These are phyloP conservation scores for Phytopythium vexans DNA, from an alignment of 352 stramenopile species.

Conservation along the genomic window DNA sequence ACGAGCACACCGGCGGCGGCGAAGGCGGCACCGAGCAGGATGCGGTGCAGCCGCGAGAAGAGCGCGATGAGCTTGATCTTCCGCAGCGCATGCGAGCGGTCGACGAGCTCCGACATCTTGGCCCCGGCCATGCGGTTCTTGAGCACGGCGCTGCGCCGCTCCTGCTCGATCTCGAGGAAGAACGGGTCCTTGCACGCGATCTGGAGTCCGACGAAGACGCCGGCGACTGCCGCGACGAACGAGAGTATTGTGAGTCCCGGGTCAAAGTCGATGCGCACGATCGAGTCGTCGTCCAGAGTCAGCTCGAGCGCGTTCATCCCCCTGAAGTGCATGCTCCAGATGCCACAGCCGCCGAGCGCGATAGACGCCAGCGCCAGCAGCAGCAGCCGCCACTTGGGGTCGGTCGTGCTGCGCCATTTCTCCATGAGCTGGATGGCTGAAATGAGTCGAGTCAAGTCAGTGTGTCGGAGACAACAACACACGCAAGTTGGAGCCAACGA, in stretches of 20 bases:
- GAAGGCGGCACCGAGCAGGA: conserved; percentile 28
- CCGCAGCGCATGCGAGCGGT: conserved; percentile 15
- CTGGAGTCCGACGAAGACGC: conserved; percentile 38
- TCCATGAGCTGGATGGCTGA: conserved; percentile 57
- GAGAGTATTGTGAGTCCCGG: conserved; percentile 31
- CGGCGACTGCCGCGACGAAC: conserved; percentile 30
- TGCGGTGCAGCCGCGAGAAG: conserved; percentile 39
- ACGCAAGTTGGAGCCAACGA: not conserved
- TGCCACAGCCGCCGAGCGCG: conserved; percentile 37
- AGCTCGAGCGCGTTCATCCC: conserved; percentile 39
- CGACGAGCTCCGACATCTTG: conserved; percentile 19
- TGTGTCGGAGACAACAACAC: not conserved
- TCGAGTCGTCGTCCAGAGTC: conserved; percentile 14
- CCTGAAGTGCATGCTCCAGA: conserved; percentile 54
- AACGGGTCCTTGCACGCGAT: conserved; percentile 43
- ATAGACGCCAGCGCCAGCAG: conserved; percentile 24
- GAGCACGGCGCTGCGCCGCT: conserved; percentile 19
- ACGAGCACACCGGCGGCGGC: conserved; percentile 34
- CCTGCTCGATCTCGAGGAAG: conserved; percentile 39
- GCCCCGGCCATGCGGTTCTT: not conserved
- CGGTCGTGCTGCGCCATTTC: conserved; percentile 29
- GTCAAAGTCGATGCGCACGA: conserved; percentile 35
- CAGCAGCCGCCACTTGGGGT: conserved; percentile 10
- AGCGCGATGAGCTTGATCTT: conserved; percentile 40
- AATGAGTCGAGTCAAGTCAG: not conserved